These are phyloP conservation scores for Rhododendron molle DNA, from an alignment of 148 eudicot species.

Conservation along the genomic window DNA sequence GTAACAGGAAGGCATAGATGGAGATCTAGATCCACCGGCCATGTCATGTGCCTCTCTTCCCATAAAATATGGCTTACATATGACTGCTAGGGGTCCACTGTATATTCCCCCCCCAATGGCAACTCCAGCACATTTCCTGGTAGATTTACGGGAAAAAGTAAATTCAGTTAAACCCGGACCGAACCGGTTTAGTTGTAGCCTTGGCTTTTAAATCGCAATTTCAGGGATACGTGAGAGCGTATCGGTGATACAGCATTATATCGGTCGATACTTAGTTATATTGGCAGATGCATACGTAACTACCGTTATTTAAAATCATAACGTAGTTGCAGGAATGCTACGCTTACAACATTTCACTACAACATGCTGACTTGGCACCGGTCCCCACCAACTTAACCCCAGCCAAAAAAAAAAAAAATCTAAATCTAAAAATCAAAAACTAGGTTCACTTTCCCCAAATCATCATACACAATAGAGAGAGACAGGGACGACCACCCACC, in stretches of 20 bases:
- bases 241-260: too few relatives aligned
- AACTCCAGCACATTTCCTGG: not conserved
- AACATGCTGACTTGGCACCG: conserved; percentile 6
- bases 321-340: too few relatives aligned
- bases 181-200: too few relatives aligned
- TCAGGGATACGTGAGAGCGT: not conserved
- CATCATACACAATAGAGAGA: too few relatives aligned
- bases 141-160: not conserved
- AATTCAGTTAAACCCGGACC: not conserved
- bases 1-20: not conserved
- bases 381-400: too few relatives aligned
- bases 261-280: not conserved
- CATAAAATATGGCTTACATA: not conserved
- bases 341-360: too few relatives aligned
- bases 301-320: too few relatives aligned
- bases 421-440: too few relatives aligned
- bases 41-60: not conserved
- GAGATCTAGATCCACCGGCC: not conserved
- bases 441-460: too few relatives aligned
- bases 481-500: too few relatives aligned
- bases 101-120: not conserved
- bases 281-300: not conserved
- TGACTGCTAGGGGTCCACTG: not conserved
- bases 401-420: too few relatives aligned
- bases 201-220: too few relatives aligned